These are phyloP conservation scores for Oryza glaberrima DNA, from an alignment of 176 grass and related monocot genomes.

Conservation along the genomic window DNA sequence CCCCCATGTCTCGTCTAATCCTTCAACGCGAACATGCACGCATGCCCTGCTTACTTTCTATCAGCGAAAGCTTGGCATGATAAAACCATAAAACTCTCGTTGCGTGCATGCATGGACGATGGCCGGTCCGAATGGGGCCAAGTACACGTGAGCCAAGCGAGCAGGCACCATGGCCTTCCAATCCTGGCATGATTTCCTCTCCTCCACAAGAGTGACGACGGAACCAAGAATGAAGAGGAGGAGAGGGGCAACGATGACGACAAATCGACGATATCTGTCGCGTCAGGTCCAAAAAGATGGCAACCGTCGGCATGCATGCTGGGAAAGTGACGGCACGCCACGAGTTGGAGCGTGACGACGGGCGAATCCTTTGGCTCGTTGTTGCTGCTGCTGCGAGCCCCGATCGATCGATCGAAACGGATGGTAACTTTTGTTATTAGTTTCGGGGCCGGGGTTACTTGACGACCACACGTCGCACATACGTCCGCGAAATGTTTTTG, in stretches of 20 bases:
- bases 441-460: not conserved
- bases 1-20: not conserved
- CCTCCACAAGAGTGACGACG: not conserved
- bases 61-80: not conserved
- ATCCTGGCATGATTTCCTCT: not conserved
- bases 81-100: not conserved
- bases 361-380: not conserved
- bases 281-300: slow-evolving; percentile 16
- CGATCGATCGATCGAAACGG: too few relatives aligned
- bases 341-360: not conserved
- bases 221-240: not conserved
- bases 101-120: not conserved
- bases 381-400: not conserved
- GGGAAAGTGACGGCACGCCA: slow-evolving; percentile 18
- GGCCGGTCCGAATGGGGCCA: not conserved
- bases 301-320: not conserved
- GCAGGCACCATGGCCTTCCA: not conserved
- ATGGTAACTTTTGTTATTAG: not conserved
- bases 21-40: not conserved
- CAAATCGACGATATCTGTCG: not conserved
- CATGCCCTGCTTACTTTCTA: not conserved
- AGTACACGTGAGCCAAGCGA: not conserved
- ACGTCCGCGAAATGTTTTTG: not conserved
- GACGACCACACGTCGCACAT: not conserved
- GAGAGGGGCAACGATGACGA: not conserved